Evolutionary conservation across 1,139 yeast genomes (phyloP).

Genomic region (Groenewaldozyma sp.): DNA sequence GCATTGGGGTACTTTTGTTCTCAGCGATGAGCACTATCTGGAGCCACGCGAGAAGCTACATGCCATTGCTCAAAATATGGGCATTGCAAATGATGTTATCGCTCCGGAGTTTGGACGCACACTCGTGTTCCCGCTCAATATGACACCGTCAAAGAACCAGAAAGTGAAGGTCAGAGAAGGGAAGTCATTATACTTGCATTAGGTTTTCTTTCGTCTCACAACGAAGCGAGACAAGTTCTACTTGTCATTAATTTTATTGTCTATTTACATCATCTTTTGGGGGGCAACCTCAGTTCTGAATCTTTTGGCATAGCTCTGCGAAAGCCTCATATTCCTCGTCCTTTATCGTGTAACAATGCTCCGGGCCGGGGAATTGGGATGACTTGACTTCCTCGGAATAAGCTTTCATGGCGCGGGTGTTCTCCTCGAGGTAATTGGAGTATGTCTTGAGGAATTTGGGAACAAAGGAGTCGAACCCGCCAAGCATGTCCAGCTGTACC

Average conservation of each 20-base stretch:
- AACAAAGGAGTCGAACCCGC: constrained; percentile 44
- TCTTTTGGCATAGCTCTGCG: background rate
- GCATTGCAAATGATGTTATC: constrained; percentile 32
- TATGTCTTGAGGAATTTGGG: constrained; percentile 79
- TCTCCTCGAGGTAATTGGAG: constrained; percentile 41
- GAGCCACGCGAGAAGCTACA: constrained; percentile 59
- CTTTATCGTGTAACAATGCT: constrained; percentile 65
- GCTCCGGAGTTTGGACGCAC: constrained; percentile 51
- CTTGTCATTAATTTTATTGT: too few species aligned
- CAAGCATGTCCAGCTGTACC: constrained; percentile 77
- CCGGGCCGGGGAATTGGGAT: constrained; percentile 50
- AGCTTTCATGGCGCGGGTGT: constrained; percentile 42
- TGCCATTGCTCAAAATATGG: constrained; percentile 19
- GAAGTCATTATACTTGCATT: constrained; percentile 20
- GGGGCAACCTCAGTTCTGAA: background rate
- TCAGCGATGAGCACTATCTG: constrained; percentile 77
- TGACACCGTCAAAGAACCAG: constrained; percentile 12
- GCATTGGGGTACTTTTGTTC: constrained; percentile 92
- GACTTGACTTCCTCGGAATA: constrained; percentile 53
- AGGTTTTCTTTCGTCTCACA: constrained; percentile 8
- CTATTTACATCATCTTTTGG: background rate
- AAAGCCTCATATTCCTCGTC: constrained; percentile 49
- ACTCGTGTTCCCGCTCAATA: constrained; percentile 29
- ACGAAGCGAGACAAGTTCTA: too few species aligned
- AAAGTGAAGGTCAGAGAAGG: constrained; percentile 25